phyloP scores from a whole-genome alignment of 305 asterid species.

The Nicotiana rustica region DNA sequence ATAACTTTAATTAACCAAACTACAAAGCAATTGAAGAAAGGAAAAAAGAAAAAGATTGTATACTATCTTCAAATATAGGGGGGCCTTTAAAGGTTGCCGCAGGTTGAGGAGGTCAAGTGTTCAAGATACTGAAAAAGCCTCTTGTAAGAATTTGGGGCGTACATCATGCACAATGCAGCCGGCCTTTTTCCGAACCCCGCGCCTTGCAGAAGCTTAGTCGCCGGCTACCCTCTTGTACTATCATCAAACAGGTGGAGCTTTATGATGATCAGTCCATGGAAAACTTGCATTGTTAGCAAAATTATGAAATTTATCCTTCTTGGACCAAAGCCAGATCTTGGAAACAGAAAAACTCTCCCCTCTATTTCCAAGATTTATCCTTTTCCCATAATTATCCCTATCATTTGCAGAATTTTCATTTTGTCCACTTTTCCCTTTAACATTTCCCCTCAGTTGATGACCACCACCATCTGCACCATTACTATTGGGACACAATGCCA shows the following conservation, averaged over 20 bases:
- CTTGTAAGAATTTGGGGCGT: no score
- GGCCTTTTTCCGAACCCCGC: no score
- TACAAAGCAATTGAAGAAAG: slow-evolving; percentile 33
- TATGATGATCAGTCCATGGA: slow-evolving; percentile 47
- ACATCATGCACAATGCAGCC: no score
- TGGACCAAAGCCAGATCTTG: slow-evolving; percentile 96
- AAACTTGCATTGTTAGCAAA: slow-evolving; percentile 51
- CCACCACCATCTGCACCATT: slow-evolving; percentile 40
- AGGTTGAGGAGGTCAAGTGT: no score
- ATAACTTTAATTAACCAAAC: slow-evolving; percentile 30
- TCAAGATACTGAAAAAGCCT: no score
- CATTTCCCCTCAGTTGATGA: slow-evolving; percentile 34
- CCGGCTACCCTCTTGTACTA: not conserved
- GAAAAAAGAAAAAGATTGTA: not conserved
- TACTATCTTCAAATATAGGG: slow-evolving; percentile 22
- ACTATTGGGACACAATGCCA: slow-evolving; percentile 60
- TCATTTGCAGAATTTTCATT: slow-evolving; percentile 58
- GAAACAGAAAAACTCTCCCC: slow-evolving; percentile 98
- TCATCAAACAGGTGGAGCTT: slow-evolving; percentile 39
- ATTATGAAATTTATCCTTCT: slow-evolving; percentile 66
- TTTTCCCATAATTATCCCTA: slow-evolving; percentile 66
- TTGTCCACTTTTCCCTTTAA: slow-evolving; percentile 55
- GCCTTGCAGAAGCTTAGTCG: accelerated
- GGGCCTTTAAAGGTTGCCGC: no score
- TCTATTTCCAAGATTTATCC: slow-evolving; percentile 66